Evolutionary conservation across 148 eudicot genomes (phyloP), one percentile per base, ranked within the genome.

Genomic region (Diospyros lotus): DNA sequence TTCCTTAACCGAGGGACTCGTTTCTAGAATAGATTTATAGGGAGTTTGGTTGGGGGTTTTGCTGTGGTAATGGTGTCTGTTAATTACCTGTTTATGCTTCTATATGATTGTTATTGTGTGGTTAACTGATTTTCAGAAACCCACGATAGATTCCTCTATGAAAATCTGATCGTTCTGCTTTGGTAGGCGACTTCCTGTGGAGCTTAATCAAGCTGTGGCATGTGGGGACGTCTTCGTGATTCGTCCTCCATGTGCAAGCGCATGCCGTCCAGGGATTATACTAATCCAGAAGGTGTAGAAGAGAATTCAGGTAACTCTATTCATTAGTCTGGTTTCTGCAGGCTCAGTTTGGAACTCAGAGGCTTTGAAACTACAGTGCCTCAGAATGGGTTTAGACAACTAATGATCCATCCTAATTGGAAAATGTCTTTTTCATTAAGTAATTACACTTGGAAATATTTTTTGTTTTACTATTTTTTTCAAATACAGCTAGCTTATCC

Each of bases 191-290:
- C 58, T 69, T 80, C 71, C 64, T 41, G 72, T 9, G 58, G 65
- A 60, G 72, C 54, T 60, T 46, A 58, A 59, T 62, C 39, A 40
- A 64, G 12, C 62, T 78, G 78, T 76, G 84, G 78, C 40, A 84
- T 87, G 87, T 71, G 68, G 83, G 78, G 52, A 11, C 59, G 76
- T 62, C 65, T 77, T 3, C 79, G 72, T 15, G 79, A 62, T 78
- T 76, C 84, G 39, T 80, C 93, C 69, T 88, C 96, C 39, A 89
- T 86, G 50, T 91, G 92, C 75, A 94, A 90, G 84, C 93, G 96
- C 15, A 64, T 79, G 76, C 79, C 80, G 39, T 83, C 97, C 1
- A 92, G 86, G 86, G 98, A 94, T 66, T 72, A 66, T 56, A 3
- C 77, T 40, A 87, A 79, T 72, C 60, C 78, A 1, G 76, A 77